Conservation (phyloP, 2,329 filamentous ascomycete species). For the Fusarium mundagurra region DNA sequence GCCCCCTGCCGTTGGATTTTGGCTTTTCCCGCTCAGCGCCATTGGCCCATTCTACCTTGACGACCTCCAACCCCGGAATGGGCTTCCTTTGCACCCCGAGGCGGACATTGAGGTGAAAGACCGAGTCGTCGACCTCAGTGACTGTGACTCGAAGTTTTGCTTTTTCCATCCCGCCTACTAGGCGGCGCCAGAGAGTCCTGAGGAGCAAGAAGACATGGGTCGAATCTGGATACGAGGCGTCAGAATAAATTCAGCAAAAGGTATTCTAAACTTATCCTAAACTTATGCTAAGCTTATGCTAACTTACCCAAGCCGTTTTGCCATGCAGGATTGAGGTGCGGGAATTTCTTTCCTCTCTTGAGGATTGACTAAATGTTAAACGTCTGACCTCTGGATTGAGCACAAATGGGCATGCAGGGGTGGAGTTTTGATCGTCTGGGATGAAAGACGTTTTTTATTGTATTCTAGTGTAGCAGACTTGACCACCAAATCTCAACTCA, state of each 20-base stretch:
- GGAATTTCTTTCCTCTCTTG: background rate
- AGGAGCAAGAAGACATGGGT: background rate
- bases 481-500: background rate
- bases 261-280: background rate
- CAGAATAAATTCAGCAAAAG: background rate
- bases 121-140: background rate
- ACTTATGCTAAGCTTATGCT: background rate
- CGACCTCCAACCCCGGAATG: background rate
- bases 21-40: background rate
- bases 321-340: background rate
- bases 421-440: background rate
- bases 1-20: background rate
- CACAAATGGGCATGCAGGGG: background rate
- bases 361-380: background rate
- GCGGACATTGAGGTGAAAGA: background rate
- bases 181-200: background rate
- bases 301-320: background rate
- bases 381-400: background rate
- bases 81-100: accelerated
- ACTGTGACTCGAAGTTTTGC: background rate
- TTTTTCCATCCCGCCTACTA: background rate
- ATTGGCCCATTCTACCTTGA: background rate
- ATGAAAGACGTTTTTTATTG: background rate
- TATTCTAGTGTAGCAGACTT: background rate
- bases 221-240: background rate